Evolutionary conservation across 2,329 filamentous ascomycete genomes (phyloP), one percentile per base, ranked within the genome.

Genomic region (Fusarium goolgardi): DNA sequence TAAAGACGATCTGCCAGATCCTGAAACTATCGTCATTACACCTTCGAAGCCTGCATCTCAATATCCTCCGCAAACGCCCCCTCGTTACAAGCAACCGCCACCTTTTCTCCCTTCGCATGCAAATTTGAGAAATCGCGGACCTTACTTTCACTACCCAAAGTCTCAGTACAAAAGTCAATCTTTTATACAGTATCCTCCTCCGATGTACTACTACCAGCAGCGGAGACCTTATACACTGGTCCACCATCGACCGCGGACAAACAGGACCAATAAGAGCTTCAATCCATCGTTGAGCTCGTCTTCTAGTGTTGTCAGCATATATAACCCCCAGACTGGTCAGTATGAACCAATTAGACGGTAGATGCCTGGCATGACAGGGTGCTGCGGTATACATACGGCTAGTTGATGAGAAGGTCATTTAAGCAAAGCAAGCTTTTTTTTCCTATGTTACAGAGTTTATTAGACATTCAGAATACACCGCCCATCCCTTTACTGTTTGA

Each of bases 201-300:
- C 61, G 0, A 11, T 65, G 16, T 46, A 65, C 10, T 64, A 59
- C 1, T 60, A 64, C 6, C 61, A 65, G 27, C 61, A 65, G 13
- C 34, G 60, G 16, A 59, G 60, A 10, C 60, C 53, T 9, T 37
- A 29, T 25, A 40, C 60, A 6, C 21, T 59, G 1, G 37, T 32
- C 3, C 46, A 64, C 2, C 31, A 64, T 16, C 61, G 54, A 4
- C 61, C 61, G 13, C n/a, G 60, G 10, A 64, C 61, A 7, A 59
- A 54, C 3, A 65, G 60, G 6, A 64, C 61, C 1, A 59, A 54
- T 10, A 64, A 59, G 18, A 64, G 53, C 15, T 65, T 65, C 13
- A 43, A 64, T 20, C 27, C 54, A 7, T 64, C 59, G 5, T 12
- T 44, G n/a, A 65, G 60, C 27, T 65, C 61, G 0, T 29, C 53